These are phyloP conservation scores for Lipomyces orientalis DNA, from an alignment of 805 yeast genomes.

Conservation along the genomic window DNA sequence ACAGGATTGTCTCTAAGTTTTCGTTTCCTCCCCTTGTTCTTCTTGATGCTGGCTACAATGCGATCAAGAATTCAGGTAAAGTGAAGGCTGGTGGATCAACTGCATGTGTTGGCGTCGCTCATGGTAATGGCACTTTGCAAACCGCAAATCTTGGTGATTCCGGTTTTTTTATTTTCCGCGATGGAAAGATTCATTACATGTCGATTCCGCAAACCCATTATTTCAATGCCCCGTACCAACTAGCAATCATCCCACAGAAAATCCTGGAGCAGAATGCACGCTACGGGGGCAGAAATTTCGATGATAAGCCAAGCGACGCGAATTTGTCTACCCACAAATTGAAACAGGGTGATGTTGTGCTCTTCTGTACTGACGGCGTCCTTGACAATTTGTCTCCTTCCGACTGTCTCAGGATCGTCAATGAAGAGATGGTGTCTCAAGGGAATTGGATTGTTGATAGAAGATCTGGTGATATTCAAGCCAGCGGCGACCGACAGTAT, in stretches of 20 bases:
- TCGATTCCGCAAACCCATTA: conserved; percentile 82
- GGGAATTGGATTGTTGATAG: conserved; percentile 42
- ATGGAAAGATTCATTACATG: conserved; percentile 62
- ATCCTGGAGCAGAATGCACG: conserved; percentile 37
- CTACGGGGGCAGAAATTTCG: conserved; percentile 59
- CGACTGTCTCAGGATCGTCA: conserved; percentile 72
- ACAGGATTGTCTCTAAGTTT: conserved; percentile 21
- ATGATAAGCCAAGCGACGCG: conserved; percentile 71
- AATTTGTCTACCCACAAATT: conserved; percentile 71
- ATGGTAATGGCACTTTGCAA: conserved; percentile 56
- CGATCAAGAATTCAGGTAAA: conserved; percentile 57
- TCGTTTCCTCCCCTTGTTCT: conserved; percentile 53
- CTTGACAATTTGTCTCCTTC: conserved; percentile 79
- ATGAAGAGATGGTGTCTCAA: conserved; percentile 54
- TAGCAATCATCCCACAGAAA: conserved; percentile 78
- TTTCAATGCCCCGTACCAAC: conserved; percentile 90
- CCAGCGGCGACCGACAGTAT: conserved; percentile 21
- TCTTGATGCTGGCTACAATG: conserved; percentile 61
- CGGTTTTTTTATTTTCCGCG: conserved; percentile 86
- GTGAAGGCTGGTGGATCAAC: conserved; percentile 95
- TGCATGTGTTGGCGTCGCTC: conserved; percentile 78
- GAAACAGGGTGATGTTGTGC: conserved; percentile 70
- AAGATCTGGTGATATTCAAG: conserved; percentile 26
- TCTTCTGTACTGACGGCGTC: conserved; percentile 94
- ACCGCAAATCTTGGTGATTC: conserved; percentile 93